Evolutionary conservation across 1,284 basidiomycete genomes (phyloP).

Genomic region (Irpex sp.): DNA sequence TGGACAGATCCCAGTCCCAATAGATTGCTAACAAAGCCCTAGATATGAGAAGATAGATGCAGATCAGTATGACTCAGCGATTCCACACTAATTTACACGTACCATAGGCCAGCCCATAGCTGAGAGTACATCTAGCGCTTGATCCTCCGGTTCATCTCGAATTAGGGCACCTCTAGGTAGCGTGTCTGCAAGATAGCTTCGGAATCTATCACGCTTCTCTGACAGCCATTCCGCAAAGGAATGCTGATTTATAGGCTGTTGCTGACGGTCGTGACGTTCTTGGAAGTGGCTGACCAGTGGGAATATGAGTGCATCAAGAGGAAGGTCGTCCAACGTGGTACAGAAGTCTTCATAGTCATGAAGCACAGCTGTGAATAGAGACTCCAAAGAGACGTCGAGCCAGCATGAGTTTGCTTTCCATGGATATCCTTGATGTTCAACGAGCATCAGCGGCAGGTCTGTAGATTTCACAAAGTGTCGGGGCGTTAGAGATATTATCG

Average conservation of each 20-base stretch:
- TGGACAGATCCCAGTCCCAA: neutral
- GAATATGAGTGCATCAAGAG: neutral
- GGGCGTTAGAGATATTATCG: neutral
- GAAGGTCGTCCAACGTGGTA: neutral
- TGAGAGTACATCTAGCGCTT: neutral
- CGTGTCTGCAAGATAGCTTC: neutral
- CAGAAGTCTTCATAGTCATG: neutral
- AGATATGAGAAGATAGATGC: neutral
- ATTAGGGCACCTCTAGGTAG: neutral
- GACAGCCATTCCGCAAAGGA: too few species aligned
- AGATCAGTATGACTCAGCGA: neutral
- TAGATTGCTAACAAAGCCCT: neutral
- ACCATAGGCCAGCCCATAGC: neutral
- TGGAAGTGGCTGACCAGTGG: neutral
- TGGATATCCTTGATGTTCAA: conserved; percentile 8
- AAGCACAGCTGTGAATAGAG: neutral
- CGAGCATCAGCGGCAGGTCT: neutral
- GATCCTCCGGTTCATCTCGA: neutral
- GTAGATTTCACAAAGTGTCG: neutral
- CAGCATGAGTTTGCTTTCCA: conserved; percentile 25
- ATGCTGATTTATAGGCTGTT: too few species aligned
- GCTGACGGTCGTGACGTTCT: neutral
- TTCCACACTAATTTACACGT: neutral
- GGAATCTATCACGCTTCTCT: too few species aligned
- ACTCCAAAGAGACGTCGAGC: conserved; percentile 10